phyloP scores from a whole-genome alignment of 1,284 basidiomycete species.

The Tremellales sp. region DNA sequence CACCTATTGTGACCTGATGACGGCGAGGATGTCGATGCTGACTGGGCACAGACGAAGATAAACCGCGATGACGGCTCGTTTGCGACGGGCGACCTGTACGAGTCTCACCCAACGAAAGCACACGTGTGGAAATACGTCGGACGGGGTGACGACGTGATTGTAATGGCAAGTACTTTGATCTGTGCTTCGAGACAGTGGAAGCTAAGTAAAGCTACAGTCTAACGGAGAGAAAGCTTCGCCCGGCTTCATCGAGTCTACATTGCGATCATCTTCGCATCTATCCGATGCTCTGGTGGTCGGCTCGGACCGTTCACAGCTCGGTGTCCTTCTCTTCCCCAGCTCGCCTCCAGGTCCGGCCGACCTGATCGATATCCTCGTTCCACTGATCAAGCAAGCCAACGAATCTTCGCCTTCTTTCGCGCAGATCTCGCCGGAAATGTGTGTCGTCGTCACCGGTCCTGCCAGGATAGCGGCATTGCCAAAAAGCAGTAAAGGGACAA shows the following conservation, averaged over 20 bases:
- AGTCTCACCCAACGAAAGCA: constrained; percentile 32
- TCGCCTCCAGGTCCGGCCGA: background rate
- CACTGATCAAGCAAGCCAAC: constrained; percentile 29
- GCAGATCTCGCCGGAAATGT: constrained; percentile 35
- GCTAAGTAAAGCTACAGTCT: constrained; percentile 15
- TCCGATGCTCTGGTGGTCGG: constrained; percentile 47
- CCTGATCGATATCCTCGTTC: constrained; percentile 8
- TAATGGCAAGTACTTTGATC: constrained; percentile 38
- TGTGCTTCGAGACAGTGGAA: background rate
- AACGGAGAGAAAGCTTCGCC: constrained; percentile 45
- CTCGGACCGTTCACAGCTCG: constrained; percentile 38
- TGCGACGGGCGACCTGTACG: constrained; percentile 48
- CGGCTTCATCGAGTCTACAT: constrained; percentile 32
- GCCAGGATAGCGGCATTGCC: constrained; percentile 18
- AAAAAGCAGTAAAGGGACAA: constrained; percentile 43
- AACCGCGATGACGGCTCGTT: constrained; percentile 47
- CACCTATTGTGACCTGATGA: background rate
- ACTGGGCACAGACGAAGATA: constrained; percentile 27
- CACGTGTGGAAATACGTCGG: constrained; percentile 47
- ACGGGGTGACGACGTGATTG: constrained; percentile 48
- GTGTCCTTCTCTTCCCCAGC: constrained; percentile 39
- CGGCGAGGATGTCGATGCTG: background rate
- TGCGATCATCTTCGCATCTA: constrained; percentile 27
- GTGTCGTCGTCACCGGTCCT: constrained; percentile 15
- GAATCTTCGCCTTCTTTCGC: constrained; percentile 35